phyloP scores from a whole-genome alignment of 345 rosid genomes.

The Reutealis trisperma region DNA sequence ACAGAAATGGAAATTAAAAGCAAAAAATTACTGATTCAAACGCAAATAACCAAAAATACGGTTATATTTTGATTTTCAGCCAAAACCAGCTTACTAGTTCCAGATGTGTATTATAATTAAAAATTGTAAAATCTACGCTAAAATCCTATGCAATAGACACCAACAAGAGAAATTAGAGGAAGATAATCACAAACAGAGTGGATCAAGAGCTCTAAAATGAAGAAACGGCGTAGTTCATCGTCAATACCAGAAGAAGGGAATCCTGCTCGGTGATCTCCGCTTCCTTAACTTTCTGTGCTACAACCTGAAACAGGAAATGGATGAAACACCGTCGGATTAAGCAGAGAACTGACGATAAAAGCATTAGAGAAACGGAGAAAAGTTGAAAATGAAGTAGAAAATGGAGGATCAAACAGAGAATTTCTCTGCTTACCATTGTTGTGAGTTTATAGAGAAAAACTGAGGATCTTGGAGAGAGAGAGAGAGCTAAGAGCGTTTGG shows the following conservation, averaged over 20 bases:
- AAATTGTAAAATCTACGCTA: neutral
- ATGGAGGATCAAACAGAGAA: constrained; percentile 7
- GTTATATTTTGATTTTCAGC: neutral
- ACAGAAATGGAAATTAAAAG: no score
- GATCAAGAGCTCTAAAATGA: neutral
- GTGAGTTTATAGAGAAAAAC: constrained; percentile 18
- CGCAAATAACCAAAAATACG: neutral
- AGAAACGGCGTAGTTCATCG: neutral
- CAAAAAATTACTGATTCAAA: neutral
- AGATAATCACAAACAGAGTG: neutral
- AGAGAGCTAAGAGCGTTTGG: constrained; percentile 5
- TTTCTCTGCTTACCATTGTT: constrained; percentile 51
- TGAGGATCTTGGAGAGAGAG: neutral
- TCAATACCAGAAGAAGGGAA: constrained; percentile 89
- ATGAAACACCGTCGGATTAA: neutral
- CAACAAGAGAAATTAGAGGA: neutral
- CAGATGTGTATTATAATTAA: neutral
- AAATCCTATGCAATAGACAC: neutral
- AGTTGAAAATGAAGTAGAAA: constrained; percentile 8
- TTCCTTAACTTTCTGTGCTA: constrained; percentile 82
- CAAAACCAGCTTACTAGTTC: neutral
- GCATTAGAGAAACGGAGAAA: constrained; percentile 4
- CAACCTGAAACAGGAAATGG: constrained; percentile 49
- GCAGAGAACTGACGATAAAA: neutral
- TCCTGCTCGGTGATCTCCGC: constrained; percentile 96